Evolutionary conservation across 306 rosid species (phyloP), one percentile per base, ranked within the genome.

Genomic region (Potentilla sterilis): DNA sequence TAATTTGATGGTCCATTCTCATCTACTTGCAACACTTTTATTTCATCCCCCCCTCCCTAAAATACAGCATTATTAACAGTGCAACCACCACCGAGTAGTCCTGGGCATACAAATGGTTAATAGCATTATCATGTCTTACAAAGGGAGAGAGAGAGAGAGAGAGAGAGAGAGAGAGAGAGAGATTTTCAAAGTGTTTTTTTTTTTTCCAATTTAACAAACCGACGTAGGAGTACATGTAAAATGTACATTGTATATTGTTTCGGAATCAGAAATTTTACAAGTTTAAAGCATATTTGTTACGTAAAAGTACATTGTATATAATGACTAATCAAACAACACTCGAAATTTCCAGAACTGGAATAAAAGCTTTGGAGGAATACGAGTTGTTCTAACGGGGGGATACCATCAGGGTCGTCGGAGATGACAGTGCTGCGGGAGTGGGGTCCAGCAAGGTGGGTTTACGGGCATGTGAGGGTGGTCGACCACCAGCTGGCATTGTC

Each of bases 401-500:
- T 62, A 77, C 70, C 77, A 72, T 28, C 77, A 62, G 21, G 43
- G 40, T 51, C 58, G 38, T 21, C 37, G 63, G 15, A 7, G 52
- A 34, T 14, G 32, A 28, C 12, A 10, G 41, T 61, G 67, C 14
- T 34, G 12, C 4, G 21, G 63, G 61, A 7, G 77, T 43, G 75
- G 83, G 82, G 74, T 41, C 87, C 85, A 61, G 69, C 5, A 38
- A 38, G 67, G 9, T 62, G 7, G 4, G 75, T 34, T 38, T 63
- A 51, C 15, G 47, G 73, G 81, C 91, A 88, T 85, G 91, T 88
- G 91, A 85, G 34, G 68, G 83, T 85, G 85, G 83, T 86, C 77
- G 80, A 74, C 85, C 87, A 79, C 89, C 86, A 81, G 89, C 91
- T 87, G 91, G 89, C 84, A 34, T 21, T 85, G 87, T 87, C 83